phyloP scores from a whole-genome alignment of 345 rosid species.

The Hypericum androsaemum region DNA sequence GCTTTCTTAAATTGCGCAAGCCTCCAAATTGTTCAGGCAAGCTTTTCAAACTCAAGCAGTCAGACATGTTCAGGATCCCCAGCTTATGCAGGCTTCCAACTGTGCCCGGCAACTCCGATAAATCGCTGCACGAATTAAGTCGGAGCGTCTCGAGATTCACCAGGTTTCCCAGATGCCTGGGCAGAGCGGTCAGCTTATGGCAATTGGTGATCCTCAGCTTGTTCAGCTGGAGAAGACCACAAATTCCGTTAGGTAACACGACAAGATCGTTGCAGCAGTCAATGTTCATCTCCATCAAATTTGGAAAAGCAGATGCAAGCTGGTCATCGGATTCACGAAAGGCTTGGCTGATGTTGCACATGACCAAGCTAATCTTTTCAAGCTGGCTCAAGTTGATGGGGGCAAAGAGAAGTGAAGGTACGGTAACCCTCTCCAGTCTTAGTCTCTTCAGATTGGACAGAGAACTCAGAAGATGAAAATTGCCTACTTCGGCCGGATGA shows the following conservation, averaged over 20 bases:
- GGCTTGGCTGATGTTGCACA: constrained; percentile 23
- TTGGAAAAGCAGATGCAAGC: constrained; percentile 21
- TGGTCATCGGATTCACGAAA: constrained; percentile 6
- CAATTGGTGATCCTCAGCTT: constrained; percentile 56
- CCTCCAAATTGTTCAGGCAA: constrained; percentile 38
- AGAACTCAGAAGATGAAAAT: constrained; percentile 10
- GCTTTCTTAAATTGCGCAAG: constrained; percentile 26
- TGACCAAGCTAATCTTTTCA: constrained; percentile 20
- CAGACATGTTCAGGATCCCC: constrained; percentile 36
- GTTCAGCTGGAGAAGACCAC: constrained; percentile 21
- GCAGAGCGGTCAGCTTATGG: constrained; percentile 32
- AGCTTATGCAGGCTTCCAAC: constrained; percentile 23
- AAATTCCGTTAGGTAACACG: constrained; percentile 26
- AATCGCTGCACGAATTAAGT: constrained; percentile 35
- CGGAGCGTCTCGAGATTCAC: constrained; percentile 29
- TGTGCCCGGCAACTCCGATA: constrained; percentile 33
- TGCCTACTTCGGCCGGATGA: constrained; percentile 4
- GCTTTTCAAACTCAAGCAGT: constrained; percentile 25
- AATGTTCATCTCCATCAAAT: constrained; percentile 40
- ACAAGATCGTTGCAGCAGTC: constrained; percentile 37
- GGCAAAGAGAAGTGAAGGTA: constrained; percentile 10
- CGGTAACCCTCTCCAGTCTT: constrained; percentile 17
- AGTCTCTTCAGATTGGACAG: constrained; percentile 16
- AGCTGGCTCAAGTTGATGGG: constrained; percentile 4
- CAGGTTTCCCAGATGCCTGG: constrained; percentile 31